Conservation (phyloP, 192 early-diverging fungal genomes). For the Backusella mclennaniae region DNA sequence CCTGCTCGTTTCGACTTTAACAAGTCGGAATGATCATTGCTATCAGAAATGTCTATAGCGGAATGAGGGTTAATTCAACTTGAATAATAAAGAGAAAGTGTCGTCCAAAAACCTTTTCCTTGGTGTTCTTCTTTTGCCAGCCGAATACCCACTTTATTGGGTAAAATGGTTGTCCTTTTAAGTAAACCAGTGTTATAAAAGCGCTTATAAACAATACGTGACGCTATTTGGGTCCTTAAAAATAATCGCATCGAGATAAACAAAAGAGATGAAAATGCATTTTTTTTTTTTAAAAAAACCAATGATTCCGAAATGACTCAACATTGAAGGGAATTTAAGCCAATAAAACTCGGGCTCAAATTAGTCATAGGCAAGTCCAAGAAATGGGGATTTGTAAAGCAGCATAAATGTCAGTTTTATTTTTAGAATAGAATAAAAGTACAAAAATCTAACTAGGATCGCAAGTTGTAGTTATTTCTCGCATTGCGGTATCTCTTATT, state of each 20-base stretch:
- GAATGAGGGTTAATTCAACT: too few species aligned
- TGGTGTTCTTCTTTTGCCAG: conserved; percentile 12
- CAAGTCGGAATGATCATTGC: conserved; percentile 27
- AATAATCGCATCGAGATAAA: neutral
- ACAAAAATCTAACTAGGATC: neutral
- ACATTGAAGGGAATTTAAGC: neutral
- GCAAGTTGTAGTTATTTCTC: neutral
- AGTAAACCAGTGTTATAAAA: conserved; percentile 21
- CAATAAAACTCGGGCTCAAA: neutral
- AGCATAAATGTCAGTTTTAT: too few species aligned
- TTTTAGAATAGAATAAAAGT: neutral
- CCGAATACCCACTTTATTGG: conserved; percentile 14
- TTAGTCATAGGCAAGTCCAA: too few species aligned
- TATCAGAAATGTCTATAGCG: neutral
- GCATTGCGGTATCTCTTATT: neutral
- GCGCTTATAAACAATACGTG: neutral
- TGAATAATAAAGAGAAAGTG: neutral
- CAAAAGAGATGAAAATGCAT: neutral
- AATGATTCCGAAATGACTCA: neutral
- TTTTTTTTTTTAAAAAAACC: neutral
- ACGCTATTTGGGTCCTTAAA: neutral
- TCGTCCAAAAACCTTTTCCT: neutral
- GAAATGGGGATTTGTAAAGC: too few species aligned
- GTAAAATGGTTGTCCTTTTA: conserved; percentile 12
- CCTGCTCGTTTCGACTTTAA: conserved; percentile 21